Conservation (phyloP, 2,329 filamentous ascomycete genomes). For the Xylariaceae sp. region DNA sequence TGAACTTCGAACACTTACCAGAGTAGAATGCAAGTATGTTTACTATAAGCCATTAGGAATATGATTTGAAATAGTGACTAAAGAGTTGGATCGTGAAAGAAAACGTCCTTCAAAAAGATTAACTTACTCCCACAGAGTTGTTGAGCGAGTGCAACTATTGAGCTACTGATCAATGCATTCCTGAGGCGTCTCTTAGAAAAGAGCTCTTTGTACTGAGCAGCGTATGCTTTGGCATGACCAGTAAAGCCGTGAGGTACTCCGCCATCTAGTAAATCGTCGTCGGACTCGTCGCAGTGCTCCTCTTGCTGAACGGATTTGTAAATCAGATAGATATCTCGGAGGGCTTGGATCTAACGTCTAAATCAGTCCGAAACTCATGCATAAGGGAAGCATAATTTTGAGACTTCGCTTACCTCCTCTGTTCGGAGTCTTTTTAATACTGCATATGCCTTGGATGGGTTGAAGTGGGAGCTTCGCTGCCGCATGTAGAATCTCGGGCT, state of each 20-base stretch:
- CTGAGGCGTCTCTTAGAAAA: conserved; percentile 24
- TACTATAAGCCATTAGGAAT: conserved; percentile 25
- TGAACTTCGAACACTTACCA: conserved; percentile 21
- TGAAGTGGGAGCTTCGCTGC: conserved; percentile 31
- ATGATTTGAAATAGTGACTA: not conserved
- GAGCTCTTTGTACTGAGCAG: conserved; percentile 22
- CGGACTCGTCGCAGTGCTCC: conserved; percentile 11
- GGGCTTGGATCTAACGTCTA: conserved; percentile 33
- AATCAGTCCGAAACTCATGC: too few species aligned
- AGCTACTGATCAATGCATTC: conserved; percentile 32
- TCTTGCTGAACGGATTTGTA: conserved; percentile 30
- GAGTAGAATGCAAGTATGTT: conserved; percentile 45
- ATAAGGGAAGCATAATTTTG: not conserved
- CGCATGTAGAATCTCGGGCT: conserved; percentile 39
- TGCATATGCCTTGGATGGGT: conserved; percentile 31
- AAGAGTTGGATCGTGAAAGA: conserved; percentile 12
- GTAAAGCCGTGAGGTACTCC: conserved; percentile 13
- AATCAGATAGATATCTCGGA: conserved; percentile 39
- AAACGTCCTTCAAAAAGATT: conserved; percentile 32
- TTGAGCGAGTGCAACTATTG: conserved; percentile 30
- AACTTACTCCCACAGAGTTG: conserved; percentile 34
- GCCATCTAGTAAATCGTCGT: conserved; percentile 3
- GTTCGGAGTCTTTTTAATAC: conserved; percentile 35
- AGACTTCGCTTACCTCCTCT: conserved; percentile 28
- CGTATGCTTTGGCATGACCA: conserved; percentile 14